phyloP scores from a whole-genome alignment of 2,329 filamentous ascomycete species.

The Alternaria sp. region DNA sequence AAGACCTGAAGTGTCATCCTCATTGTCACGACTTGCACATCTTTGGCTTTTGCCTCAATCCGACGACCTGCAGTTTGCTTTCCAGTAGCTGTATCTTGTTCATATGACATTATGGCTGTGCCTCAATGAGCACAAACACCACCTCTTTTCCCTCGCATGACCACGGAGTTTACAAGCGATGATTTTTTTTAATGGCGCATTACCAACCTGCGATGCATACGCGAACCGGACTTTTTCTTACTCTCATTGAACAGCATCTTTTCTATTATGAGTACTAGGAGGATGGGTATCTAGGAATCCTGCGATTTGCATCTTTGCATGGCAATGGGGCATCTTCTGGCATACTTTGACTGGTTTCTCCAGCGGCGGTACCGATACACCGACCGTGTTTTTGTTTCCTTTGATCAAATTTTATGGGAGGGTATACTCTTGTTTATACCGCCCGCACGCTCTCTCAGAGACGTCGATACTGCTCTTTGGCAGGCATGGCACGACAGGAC shows the following conservation, averaged over 20 bases:
- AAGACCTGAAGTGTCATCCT: conserved; percentile 26
- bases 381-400: conserved; percentile 24
- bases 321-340: conserved; percentile 27
- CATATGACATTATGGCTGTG: conserved; percentile 49
- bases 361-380: conserved; percentile 28
- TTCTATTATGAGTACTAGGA: conserved; percentile 36
- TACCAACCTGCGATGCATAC: conserved; percentile 42
- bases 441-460: conserved; percentile 12
- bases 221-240: conserved; percentile 42
- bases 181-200: conserved; percentile 48
- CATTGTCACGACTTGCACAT: conserved; percentile 18
- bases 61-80: conserved; percentile 27
- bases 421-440: conserved; percentile 18
- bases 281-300: conserved; percentile 38
- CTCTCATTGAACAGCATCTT: conserved; percentile 38
- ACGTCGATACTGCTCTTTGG: conserved; percentile 8
- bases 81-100: conserved; percentile 34
- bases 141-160: conserved; percentile 45
- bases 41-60: conserved; percentile 29
- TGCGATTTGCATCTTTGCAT: conserved; percentile 25
- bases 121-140: conserved; percentile 29
- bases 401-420: conserved; percentile 21
- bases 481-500: conserved; percentile 13
- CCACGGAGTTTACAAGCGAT: conserved; percentile 49
- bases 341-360: conserved; percentile 41